These are phyloP conservation scores for Diaporthe australafricana DNA, from an alignment of 2,329 filamentous ascomycete species.

Conservation along the genomic window DNA sequence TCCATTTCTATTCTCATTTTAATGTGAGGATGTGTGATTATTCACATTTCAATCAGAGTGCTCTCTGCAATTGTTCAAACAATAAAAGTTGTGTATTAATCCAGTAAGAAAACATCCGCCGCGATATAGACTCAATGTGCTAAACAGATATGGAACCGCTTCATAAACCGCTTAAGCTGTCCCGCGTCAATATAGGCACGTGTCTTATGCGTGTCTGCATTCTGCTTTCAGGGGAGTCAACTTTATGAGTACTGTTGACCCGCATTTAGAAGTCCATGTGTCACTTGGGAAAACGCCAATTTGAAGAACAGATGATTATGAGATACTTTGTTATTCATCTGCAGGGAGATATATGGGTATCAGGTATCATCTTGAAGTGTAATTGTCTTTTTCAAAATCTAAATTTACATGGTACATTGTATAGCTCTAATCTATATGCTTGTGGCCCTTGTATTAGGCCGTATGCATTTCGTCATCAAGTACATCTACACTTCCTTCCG, in stretches of 20 bases:
- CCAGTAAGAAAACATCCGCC: too few species aligned
- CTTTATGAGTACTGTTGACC: too few species aligned
- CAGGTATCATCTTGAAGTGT: conserved; percentile 9
- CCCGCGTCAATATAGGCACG: conserved; percentile 33
- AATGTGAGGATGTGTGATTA: too few species aligned
- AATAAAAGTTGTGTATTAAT: too few species aligned
- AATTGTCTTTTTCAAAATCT: neutral
- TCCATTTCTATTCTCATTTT: too few species aligned
- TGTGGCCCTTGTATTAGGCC: too few species aligned
- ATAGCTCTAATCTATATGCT: too few species aligned
- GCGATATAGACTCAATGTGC: too few species aligned
- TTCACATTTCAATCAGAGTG: too few species aligned
- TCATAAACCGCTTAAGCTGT: conserved; percentile 22
- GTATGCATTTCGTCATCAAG: neutral
- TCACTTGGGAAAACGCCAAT: too few species aligned
- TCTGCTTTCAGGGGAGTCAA: neutral
- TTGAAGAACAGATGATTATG: neutral
- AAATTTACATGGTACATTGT: neutral
- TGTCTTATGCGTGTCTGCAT: conserved; percentile 27
- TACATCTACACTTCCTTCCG: neutral
- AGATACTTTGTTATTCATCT: neutral
- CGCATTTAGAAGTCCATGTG: neutral
- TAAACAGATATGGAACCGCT: too few species aligned
- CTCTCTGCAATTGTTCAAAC: too few species aligned
- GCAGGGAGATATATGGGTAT: neutral